Evolutionary conservation across 2,329 filamentous ascomycete genomes (phyloP).

Genomic region (Fusarium continuum): DNA sequence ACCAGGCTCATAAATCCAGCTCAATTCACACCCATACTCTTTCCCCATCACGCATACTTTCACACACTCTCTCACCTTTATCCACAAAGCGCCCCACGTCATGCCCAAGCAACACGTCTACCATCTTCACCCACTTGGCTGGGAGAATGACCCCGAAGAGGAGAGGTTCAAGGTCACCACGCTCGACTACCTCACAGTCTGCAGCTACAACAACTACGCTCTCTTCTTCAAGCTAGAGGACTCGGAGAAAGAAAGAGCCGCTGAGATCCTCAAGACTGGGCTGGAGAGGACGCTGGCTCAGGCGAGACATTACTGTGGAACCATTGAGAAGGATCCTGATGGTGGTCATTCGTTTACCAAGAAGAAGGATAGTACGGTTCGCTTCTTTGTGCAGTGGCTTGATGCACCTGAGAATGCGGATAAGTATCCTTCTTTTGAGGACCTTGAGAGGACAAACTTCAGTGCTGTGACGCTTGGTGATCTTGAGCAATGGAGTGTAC

Average conservation of each 20-base stretch:
- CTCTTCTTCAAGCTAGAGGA: slow-evolving; percentile 52
- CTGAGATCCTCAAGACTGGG: slow-evolving; percentile 45
- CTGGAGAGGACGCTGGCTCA: slow-evolving; percentile 52
- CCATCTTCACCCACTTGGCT: slow-evolving; percentile 47
- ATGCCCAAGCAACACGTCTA: slow-evolving; percentile 45
- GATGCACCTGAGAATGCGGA: slow-evolving; percentile 43
- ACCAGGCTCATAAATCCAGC: background rate
- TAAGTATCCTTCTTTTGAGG: slow-evolving; percentile 49
- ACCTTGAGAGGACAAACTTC: slow-evolving; percentile 51
- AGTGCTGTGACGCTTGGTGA: slow-evolving; percentile 46
- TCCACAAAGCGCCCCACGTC: background rate
- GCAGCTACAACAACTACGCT: slow-evolving; percentile 51
- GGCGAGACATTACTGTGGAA: slow-evolving; percentile 50
- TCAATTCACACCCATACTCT: background rate
- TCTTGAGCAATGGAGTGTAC: slow-evolving; percentile 47
- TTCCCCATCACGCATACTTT: background rate
- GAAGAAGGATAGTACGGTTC: slow-evolving; percentile 46
- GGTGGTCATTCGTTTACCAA: slow-evolving; percentile 52
- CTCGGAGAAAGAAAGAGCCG: slow-evolving; percentile 39
- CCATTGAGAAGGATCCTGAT: slow-evolving; percentile 50
- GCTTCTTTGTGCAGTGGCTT: slow-evolving; percentile 51
- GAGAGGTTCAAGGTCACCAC: slow-evolving; percentile 51
- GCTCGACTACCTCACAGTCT: slow-evolving; percentile 48
- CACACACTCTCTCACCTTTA: background rate
- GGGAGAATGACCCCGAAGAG: slow-evolving; percentile 51